Evolutionary conservation across 179 eudicot species (phyloP), one percentile per base, ranked within the genome.

Genomic region (Beta corolliflora): DNA sequence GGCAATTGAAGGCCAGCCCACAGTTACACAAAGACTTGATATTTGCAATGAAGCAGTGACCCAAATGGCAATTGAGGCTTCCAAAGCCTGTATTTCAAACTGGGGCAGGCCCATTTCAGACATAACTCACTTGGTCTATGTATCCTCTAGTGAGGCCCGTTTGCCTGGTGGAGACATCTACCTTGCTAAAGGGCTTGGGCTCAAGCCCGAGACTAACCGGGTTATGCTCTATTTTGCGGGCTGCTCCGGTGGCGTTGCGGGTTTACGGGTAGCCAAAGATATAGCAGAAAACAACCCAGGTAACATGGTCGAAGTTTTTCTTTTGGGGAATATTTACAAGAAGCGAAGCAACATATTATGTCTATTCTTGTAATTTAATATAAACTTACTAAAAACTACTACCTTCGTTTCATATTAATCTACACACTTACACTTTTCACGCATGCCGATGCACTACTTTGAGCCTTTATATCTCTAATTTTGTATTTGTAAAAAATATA

Each of bases 221-320:
- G 91, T 89, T 54, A 90, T 90, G 95, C 92, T 95, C 77, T 92
- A 94, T 86, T 95, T 95, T 81, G 81, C 86, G 36, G 98, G 98
- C 67, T 94, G 98, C 90, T 95, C 98, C 0, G 98, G 99, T 15
- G 99, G 98, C 0, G 97, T 94, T 9, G 95, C 98, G 0, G 99
- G 98, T 9, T 92, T 96, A 3, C 88, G 98, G 14, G 94, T 92
- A 13, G 97, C 98, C 21, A 92, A 94, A 77, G 98, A 96, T 83
- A 87, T 96, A 41, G 97, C 99, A 9, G 98, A 96, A 84, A 94
- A 96, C 82, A 96, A 96, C 79, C 98, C 95, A 36, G 98, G 98
- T 9, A 92, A 95, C 78, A 82, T 94, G 66, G 90, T 93, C 11
- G 3, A 36, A 36, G 41, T 36, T 36, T 36, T 36, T 36, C 41